phyloP scores from a whole-genome alignment of 179 eudicot species.

The Heliamphora pulchella region DNA sequence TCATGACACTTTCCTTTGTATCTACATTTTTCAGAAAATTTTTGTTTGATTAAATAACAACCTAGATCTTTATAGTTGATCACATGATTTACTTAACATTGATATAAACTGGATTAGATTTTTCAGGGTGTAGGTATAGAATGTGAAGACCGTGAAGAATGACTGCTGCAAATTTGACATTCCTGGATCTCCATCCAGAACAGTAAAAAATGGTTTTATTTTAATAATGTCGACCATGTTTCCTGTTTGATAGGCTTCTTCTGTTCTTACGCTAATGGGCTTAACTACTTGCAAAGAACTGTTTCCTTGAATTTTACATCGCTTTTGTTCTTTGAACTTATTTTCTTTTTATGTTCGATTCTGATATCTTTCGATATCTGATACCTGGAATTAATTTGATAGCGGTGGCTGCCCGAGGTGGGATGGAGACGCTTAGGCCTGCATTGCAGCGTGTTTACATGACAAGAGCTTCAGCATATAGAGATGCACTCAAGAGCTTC shows the following conservation, averaged over 20 bases:
- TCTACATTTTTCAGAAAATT: no score
- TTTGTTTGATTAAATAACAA: not conserved
- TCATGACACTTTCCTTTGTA: no score
- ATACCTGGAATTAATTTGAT: slow-evolving; percentile 7
- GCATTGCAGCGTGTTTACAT: slow-evolving; percentile 80
- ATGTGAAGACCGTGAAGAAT: not conserved
- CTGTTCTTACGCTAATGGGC: not conserved
- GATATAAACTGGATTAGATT: not conserved
- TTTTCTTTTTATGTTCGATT: not conserved
- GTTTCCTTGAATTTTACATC: slow-evolving; percentile 2
- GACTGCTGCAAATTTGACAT: not conserved
- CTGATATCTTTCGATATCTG: not conserved
- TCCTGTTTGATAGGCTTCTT: not conserved
- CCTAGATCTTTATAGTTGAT: not conserved
- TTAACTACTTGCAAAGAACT: not conserved
- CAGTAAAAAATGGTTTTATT: not conserved
- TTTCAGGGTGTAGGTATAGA: not conserved
- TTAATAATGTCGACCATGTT: no score
- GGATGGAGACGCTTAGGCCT: slow-evolving; percentile 83
- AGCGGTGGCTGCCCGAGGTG: slow-evolving; percentile 93
- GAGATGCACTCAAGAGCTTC: slow-evolving; percentile 79
- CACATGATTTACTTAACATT: not conserved
- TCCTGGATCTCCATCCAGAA: not conserved
- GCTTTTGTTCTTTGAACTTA: slow-evolving; percentile 5
- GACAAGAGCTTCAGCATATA: slow-evolving; percentile 84